Base-by-base conservation (phyloP, 306 rosid species). In the Castanopsis chinensis region DNA sequence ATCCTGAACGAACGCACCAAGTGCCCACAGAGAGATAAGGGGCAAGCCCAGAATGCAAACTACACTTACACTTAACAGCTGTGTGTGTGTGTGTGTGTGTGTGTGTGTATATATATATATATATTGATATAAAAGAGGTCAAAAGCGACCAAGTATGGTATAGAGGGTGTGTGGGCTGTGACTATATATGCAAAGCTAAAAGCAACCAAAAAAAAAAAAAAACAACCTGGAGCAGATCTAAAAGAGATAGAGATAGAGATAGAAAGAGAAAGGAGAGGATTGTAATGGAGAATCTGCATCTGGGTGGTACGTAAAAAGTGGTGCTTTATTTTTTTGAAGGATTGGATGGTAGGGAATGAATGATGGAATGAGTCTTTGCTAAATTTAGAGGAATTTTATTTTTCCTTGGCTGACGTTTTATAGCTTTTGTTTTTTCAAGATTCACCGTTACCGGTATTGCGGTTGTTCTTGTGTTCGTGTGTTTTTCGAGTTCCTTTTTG, bases 291-390 rank as follows among this genome's bases (percentile, higher is more conserved):
- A 89, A 89, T 89, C 88, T 84, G 88, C 78, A 82, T 80, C 80
- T 61, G 83, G 81, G 86, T 45, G 91, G 88, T 75, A 83, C 78
- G 69, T 45, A 76, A 80, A 80, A 79, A 85, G 79, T 27, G 74
- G 55, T 21, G 68, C 58, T 33, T 79, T 79, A n/a, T n/a, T 8
- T 41, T 19, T 32, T 80, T 3, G 71, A 53, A 27, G 59, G 51
- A 82, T 81, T 85, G 93, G 89, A 89, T 84, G 97, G 93, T 81
- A 71, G 89, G 78, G 89, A 91, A 83, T 35, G 89, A 91, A 83
- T 68, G 72, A 68, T 4, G 12, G 72, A 68, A 68, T 15, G 32
- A 51, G 80, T 27, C 54, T 74, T 28, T 37, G 64, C 87, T 72
- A 69, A 61, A 60, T 70, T 43, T 56, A 72, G 85, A 77, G 43